Conservation (phyloP, 2,329 filamentous ascomycete genomes). For the Calonectria pseudoreteaudii region DNA sequence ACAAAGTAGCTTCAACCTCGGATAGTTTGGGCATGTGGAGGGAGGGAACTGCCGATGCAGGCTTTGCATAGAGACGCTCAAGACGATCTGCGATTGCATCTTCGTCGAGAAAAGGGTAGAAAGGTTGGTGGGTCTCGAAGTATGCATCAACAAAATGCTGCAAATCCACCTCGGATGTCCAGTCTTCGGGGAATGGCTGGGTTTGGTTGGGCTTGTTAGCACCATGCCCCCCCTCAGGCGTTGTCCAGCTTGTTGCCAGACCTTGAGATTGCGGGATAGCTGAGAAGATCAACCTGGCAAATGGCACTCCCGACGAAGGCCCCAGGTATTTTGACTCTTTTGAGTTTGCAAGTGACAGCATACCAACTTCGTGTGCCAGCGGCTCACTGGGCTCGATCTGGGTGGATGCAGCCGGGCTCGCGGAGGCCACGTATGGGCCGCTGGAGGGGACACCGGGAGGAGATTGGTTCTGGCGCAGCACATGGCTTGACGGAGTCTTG, state of each 20-base stretch:
- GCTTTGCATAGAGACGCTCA: slow-evolving; percentile 21
- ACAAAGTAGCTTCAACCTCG: slow-evolving; percentile 16
- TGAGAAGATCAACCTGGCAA: slow-evolving; percentile 29
- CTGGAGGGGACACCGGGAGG: neutral
- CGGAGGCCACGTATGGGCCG: neutral
- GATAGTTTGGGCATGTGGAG: slow-evolving; percentile 19
- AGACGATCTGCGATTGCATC: slow-evolving; percentile 17
- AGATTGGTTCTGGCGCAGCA: neutral
- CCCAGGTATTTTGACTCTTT: slow-evolving; percentile 31
- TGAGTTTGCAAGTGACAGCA: slow-evolving; percentile 29
- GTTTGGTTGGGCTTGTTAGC: neutral
- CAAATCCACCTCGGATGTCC: slow-evolving; percentile 29
- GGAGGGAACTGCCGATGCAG: neutral
- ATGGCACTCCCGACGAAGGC: slow-evolving; percentile 29
- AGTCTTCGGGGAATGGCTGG: slow-evolving; percentile 22
- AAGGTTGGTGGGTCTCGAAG: slow-evolving; percentile 29
- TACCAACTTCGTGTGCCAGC: slow-evolving; percentile 28
- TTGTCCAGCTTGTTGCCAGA: slow-evolving; percentile 21
- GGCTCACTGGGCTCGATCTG: slow-evolving; percentile 24
- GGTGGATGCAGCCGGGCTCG: slow-evolving; percentile 20
- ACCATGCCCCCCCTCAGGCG: neutral
- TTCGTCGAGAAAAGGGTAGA: slow-evolving; percentile 31
- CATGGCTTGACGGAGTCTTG: neutral
- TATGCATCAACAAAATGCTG: slow-evolving; percentile 32
- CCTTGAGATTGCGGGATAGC: slow-evolving; percentile 31